Evolutionary conservation across 148 eudicot genomes (phyloP).

Genomic region (Rhododendron ferrugineum): DNA sequence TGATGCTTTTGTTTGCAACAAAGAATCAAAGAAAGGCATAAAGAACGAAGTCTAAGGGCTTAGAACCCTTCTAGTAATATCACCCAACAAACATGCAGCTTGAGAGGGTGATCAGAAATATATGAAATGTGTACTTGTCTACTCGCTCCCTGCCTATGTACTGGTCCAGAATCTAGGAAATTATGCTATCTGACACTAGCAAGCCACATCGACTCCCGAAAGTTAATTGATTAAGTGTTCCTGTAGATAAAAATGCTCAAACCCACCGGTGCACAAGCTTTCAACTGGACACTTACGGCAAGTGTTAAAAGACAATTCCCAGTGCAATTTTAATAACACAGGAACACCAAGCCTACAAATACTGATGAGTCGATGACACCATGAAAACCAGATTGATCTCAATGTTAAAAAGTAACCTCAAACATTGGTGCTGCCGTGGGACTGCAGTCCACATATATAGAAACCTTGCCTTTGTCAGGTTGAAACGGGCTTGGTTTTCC

Average conservation of each 20-base stretch:
- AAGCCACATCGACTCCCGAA: neutral
- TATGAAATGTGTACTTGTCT: neutral
- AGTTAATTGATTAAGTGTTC: neutral
- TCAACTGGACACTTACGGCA: neutral
- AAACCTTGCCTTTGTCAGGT: slow-evolving; percentile 85
- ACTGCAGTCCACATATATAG: slow-evolving; percentile 77
- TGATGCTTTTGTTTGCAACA: neutral
- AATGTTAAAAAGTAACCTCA: slow-evolving; percentile 36
- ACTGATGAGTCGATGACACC: neutral
- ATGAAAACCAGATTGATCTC: neutral
- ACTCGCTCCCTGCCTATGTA: neutral
- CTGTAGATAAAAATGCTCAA: neutral
- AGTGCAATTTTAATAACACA: neutral
- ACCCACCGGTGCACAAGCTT: neutral
- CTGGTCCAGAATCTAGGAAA: neutral
- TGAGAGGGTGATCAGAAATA: neutral
- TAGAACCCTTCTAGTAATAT: neutral
- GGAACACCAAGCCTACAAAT: neutral
- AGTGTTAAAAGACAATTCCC: neutral
- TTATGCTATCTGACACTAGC: neutral
- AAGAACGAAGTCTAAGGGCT: neutral
- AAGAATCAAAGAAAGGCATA: neutral
- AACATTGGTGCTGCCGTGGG: slow-evolving; percentile 79
- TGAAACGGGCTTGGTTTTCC: slow-evolving; percentile 67
- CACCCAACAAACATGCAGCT: neutral